These are phyloP conservation scores for Claviceps purpurea DNA, from an alignment of 2,329 filamentous ascomycete species.

Conservation along the genomic window DNA sequence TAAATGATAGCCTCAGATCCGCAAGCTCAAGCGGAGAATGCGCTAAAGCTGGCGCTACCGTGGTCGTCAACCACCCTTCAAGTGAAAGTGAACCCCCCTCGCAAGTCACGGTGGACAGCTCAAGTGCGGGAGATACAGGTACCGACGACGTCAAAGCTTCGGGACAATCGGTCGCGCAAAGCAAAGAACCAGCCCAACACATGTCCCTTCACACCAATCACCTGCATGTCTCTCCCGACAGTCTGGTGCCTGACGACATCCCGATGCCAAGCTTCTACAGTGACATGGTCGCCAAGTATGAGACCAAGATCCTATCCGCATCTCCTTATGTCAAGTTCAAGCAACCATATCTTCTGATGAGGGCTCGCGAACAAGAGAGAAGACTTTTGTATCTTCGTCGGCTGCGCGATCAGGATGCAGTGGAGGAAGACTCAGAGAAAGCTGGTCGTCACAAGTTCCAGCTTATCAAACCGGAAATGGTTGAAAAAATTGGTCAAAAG, in stretches of 20 bases:
- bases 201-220: slow-evolving; percentile 30
- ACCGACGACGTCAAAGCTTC: slow-evolving; percentile 16
- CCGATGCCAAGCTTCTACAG: slow-evolving; percentile 88
- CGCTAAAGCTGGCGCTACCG: slow-evolving; percentile 16
- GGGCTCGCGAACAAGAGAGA: slow-evolving; percentile 80
- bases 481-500: slow-evolving; percentile 67
- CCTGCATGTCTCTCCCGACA: slow-evolving; percentile 31
- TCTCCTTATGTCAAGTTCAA: slow-evolving; percentile 95
- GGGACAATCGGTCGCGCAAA: slow-evolving; percentile 12
- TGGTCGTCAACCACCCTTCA: slow-evolving; percentile 22
- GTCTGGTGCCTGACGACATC: slow-evolving; percentile 59
- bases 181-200: slow-evolving; percentile 15
- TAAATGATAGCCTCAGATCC: slow-evolving; percentile 26
- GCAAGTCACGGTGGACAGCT: slow-evolving; percentile 19
- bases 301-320: slow-evolving; percentile 84
- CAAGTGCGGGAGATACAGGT: slow-evolving; percentile 12
- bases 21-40: slow-evolving; percentile 19
- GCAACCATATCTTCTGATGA: slow-evolving; percentile 85
- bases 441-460: slow-evolving; percentile 61
- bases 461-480: slow-evolving; percentile 90
- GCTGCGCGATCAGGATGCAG: slow-evolving; percentile 62
- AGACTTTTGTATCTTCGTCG: slow-evolving; percentile 69
- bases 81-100: slow-evolving; percentile 24
- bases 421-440: slow-evolving; percentile 50
- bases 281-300: slow-evolving; percentile 84